phyloP scores from a whole-genome alignment of 169 alveolate species.

The Perkinsus olseni region DNA sequence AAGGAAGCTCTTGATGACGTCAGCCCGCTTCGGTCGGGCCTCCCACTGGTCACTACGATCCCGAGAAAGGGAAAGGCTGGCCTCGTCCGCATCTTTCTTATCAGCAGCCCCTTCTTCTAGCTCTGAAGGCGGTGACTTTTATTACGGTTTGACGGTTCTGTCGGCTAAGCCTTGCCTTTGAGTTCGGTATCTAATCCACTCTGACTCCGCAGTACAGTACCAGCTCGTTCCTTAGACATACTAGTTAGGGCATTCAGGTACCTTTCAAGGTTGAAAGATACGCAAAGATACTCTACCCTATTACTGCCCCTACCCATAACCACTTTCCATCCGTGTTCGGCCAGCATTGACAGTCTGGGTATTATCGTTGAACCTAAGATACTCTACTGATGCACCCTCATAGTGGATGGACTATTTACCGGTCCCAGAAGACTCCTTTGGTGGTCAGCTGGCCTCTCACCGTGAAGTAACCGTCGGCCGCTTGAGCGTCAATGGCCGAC shows the following conservation, averaged over 20 bases:
- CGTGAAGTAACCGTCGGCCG: not conserved
- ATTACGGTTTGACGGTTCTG: not conserved
- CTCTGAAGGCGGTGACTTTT: not conserved
- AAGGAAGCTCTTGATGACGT: not conserved
- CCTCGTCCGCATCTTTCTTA: not conserved
- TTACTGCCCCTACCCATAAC: not conserved
- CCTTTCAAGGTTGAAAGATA: not conserved
- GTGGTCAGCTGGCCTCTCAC: not conserved
- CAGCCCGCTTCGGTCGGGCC: not conserved
- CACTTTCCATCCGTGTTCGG: not conserved
- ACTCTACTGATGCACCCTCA: not conserved
- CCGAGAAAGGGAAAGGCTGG: not conserved
- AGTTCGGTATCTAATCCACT: not conserved
- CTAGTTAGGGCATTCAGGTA: not conserved
- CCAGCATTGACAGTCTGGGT: not conserved
- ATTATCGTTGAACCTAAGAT: not conserved
- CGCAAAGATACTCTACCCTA: too few species aligned
- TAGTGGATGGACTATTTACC: not conserved
- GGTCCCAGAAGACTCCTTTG: not conserved
- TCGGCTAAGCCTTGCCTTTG: not conserved
- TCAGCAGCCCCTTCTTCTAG: not conserved
- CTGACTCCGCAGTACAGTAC: not conserved
- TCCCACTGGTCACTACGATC: not conserved
- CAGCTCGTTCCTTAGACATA: not conserved
- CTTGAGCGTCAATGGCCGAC: not conserved